phyloP scores from a whole-genome alignment of 2,329 filamentous ascomycete genomes.

The Magnaporthiopsis incrustans region DNA sequence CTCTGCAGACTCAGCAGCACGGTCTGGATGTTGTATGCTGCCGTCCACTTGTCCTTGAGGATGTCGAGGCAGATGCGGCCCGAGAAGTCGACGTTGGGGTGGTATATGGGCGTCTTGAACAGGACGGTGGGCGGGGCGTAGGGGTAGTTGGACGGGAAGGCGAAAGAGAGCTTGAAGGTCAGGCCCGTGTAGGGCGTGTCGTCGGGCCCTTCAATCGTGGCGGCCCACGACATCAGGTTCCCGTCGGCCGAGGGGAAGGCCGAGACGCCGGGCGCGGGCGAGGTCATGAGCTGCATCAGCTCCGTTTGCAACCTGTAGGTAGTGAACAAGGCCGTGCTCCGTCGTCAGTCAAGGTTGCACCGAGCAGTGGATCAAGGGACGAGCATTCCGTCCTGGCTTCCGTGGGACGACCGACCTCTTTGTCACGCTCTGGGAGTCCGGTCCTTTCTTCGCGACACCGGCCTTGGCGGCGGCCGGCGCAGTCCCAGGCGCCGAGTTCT shows the following conservation, averaged over 20 bases:
- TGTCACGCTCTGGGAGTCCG: conserved; percentile 65
- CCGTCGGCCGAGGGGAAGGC: conserved; percentile 88
- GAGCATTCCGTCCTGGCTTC: neutral
- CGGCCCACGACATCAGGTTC: conserved; percentile 87
- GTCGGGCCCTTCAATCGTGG: conserved; percentile 83
- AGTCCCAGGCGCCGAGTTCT: conserved; percentile 59
- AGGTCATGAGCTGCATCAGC: conserved; percentile 97
- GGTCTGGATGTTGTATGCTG: conserved; percentile 92
- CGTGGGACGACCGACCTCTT: conserved; percentile 52
- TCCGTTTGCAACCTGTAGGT: conserved; percentile 77
- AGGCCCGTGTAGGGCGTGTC: conserved; percentile 87
- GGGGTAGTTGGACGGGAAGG: conserved; percentile 87
- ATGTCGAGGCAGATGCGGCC: conserved; percentile 97
- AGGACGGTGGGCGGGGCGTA: conserved; percentile 85
- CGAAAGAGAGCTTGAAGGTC: conserved; percentile 85
- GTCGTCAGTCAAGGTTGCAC: conserved; percentile 8
- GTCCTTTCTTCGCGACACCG: conserved; percentile 44
- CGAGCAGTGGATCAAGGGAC: neutral
- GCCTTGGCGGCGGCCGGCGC: conserved; percentile 60
- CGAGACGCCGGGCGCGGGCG: conserved; percentile 84
- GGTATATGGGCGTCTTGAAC: conserved; percentile 98
- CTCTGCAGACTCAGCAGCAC: conserved; percentile 91
- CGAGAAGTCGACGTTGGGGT: conserved; percentile 96
- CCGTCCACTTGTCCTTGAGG: conserved; percentile 98
- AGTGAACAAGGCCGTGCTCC: neutral